These are phyloP conservation scores for Dactylis glomerata DNA, from an alignment of 176 grass and related monocot genomes.

Conservation along the genomic window DNA sequence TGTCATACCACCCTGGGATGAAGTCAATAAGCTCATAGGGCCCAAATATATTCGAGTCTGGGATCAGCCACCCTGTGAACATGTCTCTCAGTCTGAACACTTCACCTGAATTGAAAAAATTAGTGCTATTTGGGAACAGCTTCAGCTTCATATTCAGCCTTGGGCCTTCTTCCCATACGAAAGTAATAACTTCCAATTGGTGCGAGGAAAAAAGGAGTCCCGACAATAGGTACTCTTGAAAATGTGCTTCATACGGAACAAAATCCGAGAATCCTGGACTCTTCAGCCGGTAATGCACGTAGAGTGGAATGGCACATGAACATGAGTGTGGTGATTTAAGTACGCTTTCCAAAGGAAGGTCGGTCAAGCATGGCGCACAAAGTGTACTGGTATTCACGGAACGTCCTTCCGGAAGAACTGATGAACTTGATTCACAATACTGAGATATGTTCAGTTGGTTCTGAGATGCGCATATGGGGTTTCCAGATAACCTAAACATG, in stretches of 20 bases:
- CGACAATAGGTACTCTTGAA: constrained; percentile 52
- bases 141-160: constrained; percentile 56
- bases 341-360: constrained; percentile 35
- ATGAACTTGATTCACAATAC: constrained; percentile 32
- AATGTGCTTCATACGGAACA: constrained; percentile 38
- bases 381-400: not conserved
- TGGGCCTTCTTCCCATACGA: constrained; percentile 72
- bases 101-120: constrained; percentile 35
- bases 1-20: constrained; percentile 43
- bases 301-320: constrained; percentile 40
- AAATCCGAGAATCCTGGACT: constrained; percentile 70
- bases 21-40: constrained; percentile 70
- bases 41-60: constrained; percentile 66
- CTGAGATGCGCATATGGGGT: constrained; percentile 48
- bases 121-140: constrained; percentile 48
- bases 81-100: constrained; percentile 48
- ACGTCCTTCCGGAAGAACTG: not conserved
- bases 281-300: constrained; percentile 62
- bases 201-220: constrained; percentile 39
- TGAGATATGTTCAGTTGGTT: constrained; percentile 40
- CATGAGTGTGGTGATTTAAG: constrained; percentile 32
- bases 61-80: constrained; percentile 70
- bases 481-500: constrained; percentile 60
- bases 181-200: constrained; percentile 49
- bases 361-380: constrained; percentile 27